Conservation (phyloP, 352 stramenopile genomes). For the Globisporangium radiosum region DNA sequence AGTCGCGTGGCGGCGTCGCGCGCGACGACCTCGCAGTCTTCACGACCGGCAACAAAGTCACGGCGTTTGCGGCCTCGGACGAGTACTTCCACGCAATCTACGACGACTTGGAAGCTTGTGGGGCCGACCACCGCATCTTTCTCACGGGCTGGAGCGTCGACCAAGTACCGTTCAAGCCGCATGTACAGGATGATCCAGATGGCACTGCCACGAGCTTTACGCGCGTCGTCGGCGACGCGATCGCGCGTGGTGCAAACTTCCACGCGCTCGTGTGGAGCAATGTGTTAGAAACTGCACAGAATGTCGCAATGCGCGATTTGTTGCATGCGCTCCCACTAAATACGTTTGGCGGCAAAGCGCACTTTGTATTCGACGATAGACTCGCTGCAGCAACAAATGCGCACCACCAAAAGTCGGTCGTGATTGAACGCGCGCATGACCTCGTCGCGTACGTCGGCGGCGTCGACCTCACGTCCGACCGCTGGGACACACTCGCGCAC, state of each 20-base stretch:
- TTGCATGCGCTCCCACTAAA: conserved; percentile 29
- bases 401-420: conserved; percentile 45
- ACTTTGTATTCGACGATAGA: conserved; percentile 44
- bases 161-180: conserved; percentile 48
- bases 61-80: conserved; percentile 26
- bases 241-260: conserved; percentile 33
- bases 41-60: conserved; percentile 43
- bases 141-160: conserved; percentile 58
- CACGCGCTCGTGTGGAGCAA: conserved; percentile 63
- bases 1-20: conserved; percentile 30
- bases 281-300: conserved; percentile 43
- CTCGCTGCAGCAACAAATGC: conserved; percentile 22
- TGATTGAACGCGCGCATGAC: conserved; percentile 13
- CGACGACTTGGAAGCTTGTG: conserved; percentile 29
- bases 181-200: conserved; percentile 2
- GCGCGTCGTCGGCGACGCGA: conserved; percentile 23
- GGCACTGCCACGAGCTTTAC: conserved; percentile 28
- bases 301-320: conserved; percentile 44
- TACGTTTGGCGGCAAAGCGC: conserved; percentile 15
- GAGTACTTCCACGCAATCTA: conserved; percentile 48
- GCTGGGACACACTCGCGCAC: conserved; percentile 50
- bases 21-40: conserved; percentile 39
- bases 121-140: conserved; percentile 32
- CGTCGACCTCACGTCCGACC: conserved; percentile 40
- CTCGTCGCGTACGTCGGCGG: conserved; percentile 40